A percentile compares a stretch with the other conserved stretches of the same genome.
Evolutionary conservation across 2,329 filamentous ascomycete species (phyloP).

Genomic region (Arthrobotrys conoides): DNA sequence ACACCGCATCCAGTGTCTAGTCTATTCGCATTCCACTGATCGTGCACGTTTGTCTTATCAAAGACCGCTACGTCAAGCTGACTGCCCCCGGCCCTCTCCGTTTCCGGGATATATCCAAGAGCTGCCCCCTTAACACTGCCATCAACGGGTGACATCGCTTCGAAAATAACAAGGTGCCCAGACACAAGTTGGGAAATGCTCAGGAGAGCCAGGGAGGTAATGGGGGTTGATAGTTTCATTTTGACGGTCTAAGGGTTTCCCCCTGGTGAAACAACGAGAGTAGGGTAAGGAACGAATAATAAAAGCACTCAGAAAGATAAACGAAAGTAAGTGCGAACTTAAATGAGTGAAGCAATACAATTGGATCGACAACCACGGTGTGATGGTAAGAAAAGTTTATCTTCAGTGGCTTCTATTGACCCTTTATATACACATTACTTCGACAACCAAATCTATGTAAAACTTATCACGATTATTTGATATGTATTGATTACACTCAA

Average conservation of each 20-base stretch:
- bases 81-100: neutral
- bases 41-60: neutral
- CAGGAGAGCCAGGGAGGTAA: neutral
- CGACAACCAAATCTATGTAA: slow-evolving; percentile 1
- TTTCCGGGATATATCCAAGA: slow-evolving; percentile 1
- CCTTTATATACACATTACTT: slow-evolving; percentile 1
- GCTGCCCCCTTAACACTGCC: neutral
- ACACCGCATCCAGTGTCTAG: slow-evolving; percentile 3
- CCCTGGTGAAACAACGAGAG: neutral
- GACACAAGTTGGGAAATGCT: slow-evolving; percentile 1
- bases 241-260: neutral
- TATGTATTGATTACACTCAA: neutral
- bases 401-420: neutral
- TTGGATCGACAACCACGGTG: neutral
- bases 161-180: neutral
- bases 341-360: slow-evolving; percentile 1
- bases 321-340: neutral
- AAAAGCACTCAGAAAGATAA: slow-evolving; percentile 10
- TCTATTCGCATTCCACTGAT: neutral
- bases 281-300: slow-evolving; percentile 20
- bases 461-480: neutral
- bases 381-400: slow-evolving; percentile 15
- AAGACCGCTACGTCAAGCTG: slow-evolving; percentile 1
- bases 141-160: neutral
- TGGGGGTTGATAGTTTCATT: slow-evolving; percentile 1